phyloP scores from a whole-genome alignment of 2,329 filamentous ascomycete species.

The Pleurostoma richardsiae region DNA sequence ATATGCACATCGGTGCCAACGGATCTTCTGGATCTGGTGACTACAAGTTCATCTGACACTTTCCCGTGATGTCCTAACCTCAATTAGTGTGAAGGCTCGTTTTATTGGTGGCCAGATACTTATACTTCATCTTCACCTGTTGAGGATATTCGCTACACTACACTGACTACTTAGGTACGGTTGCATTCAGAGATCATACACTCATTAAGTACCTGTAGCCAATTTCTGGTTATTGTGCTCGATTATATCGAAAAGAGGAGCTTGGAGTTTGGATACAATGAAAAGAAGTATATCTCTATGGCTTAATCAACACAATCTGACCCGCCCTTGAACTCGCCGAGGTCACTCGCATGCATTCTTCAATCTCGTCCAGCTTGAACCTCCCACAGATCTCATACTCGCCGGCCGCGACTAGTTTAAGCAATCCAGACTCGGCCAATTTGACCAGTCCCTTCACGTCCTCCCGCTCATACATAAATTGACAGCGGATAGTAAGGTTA shows the following conservation, averaged over 20 bases:
- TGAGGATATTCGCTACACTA: too few species aligned
- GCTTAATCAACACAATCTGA: not conserved
- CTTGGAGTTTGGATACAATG: not conserved
- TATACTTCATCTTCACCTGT: not conserved
- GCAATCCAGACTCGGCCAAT: slow-evolving; percentile 31
- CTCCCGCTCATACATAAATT: slow-evolving; percentile 38
- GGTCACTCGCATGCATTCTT: not conserved
- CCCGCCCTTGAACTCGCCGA: not conserved
- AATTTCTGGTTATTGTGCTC: not conserved
- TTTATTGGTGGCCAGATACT: not conserved
- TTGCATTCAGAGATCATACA: not conserved
- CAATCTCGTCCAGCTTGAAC: slow-evolving; percentile 11
- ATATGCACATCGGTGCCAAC: not conserved
- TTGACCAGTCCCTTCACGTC: slow-evolving; percentile 32
- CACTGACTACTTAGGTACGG: too few species aligned
- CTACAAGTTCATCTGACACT: not conserved
- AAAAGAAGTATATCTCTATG: not conserved
- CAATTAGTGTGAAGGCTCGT: not conserved
- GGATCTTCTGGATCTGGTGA: not conserved
- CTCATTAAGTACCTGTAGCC: not conserved
- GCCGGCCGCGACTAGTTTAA: slow-evolving; percentile 20
- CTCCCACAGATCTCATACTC: slow-evolving; percentile 17
- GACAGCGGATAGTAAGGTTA: slow-evolving; percentile 30
- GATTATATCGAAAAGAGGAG: not conserved
- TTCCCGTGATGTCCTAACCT: not conserved